Evolutionary conservation across 2,329 filamentous ascomycete genomes (phyloP).

Genomic region (Pseudogymnoascus sp.): DNA sequence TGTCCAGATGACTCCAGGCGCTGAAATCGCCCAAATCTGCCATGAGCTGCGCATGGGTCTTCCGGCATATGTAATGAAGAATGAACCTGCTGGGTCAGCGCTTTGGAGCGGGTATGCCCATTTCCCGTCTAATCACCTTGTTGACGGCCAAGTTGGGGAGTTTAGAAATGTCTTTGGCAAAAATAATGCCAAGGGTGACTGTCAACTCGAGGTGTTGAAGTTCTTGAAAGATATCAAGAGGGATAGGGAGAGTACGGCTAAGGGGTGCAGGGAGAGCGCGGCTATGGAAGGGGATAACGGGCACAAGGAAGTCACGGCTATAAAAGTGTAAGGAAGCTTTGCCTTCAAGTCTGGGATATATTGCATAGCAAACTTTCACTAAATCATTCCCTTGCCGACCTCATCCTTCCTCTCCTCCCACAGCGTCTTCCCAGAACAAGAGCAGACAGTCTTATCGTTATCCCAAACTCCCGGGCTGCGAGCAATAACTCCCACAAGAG

Average conservation of each 20-base stretch:
- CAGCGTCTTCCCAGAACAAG: conserved; percentile 93
- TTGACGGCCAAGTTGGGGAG: conserved; percentile 15
- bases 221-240: conserved; percentile 28
- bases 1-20: conserved; percentile 1
- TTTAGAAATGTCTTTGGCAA: conserved; percentile 35
- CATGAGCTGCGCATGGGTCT: conserved; percentile 18
- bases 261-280: neutral
- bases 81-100: conserved; percentile 10
- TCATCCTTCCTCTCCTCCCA: conserved; percentile 96
- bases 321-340: neutral
- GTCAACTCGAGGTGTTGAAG: conserved; percentile 31
- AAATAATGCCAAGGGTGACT: conserved; percentile 39
- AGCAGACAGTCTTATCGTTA: conserved; percentile 97
- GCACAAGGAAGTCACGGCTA: neutral
- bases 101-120: conserved; percentile 23
- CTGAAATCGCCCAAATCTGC: conserved; percentile 16
- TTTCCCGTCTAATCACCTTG: conserved; percentile 20
- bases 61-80: conserved; percentile 21
- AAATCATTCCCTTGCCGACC: conserved; percentile 83
- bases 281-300: neutral
- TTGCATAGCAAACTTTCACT: conserved; percentile 25
- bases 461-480: conserved; percentile 97
- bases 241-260: conserved; percentile 12
- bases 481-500: conserved; percentile 86
- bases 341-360: neutral